These are phyloP conservation scores for Spergularia azorica DNA, from an alignment of 179 eudicot species.

Conservation along the genomic window DNA sequence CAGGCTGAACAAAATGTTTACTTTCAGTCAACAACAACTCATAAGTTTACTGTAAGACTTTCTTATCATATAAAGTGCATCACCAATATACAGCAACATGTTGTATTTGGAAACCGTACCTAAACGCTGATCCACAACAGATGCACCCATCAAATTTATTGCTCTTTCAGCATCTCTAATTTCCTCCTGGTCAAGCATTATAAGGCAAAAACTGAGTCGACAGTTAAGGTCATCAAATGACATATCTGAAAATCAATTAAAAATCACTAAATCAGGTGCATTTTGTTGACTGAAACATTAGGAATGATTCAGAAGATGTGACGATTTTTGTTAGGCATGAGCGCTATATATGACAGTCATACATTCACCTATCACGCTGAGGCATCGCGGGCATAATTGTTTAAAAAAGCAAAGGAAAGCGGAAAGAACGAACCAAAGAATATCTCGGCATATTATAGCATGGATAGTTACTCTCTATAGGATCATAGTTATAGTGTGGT, in stretches of 20 bases:
- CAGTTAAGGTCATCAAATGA: not conserved
- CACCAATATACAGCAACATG: not conserved
- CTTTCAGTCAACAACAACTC: not conserved
- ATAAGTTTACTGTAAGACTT: not conserved
- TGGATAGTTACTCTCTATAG: not conserved
- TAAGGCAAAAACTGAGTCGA: slow-evolving; percentile 12
- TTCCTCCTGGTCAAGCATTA: slow-evolving; percentile 63
- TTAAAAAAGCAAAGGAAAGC: not conserved
- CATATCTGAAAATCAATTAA: not conserved
- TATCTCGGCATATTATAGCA: too few species aligned
- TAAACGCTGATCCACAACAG: slow-evolving; percentile 57
- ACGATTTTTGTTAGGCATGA: not conserved
- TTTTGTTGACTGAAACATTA: slow-evolving; percentile 1
- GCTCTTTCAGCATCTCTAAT: slow-evolving; percentile 67
- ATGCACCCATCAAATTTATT: slow-evolving; percentile 79
- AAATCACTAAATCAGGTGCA: not conserved
- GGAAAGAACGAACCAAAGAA: not conserved
- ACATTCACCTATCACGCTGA: not conserved
- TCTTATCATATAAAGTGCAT: not conserved
- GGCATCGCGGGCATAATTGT: not conserved
- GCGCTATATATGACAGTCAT: slow-evolving; percentile 9
- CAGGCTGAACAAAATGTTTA: not conserved
- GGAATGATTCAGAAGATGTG: not conserved
- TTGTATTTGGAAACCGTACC: slow-evolving; percentile 42
- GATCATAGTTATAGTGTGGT: not conserved